These are phyloP conservation scores for Garcia nutans DNA, from an alignment of 345 rosid species.

Conservation along the genomic window DNA sequence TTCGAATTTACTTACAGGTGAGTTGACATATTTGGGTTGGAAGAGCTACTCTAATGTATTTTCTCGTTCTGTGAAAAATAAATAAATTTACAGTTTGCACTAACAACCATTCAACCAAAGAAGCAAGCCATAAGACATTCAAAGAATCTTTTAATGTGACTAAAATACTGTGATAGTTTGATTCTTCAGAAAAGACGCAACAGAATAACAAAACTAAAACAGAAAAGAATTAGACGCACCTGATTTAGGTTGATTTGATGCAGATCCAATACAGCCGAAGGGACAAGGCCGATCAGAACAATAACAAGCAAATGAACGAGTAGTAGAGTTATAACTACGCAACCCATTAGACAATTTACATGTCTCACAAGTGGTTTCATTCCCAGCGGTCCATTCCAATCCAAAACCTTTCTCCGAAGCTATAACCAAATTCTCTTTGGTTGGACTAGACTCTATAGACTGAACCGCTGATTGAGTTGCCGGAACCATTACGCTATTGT, in stretches of 20 bases:
- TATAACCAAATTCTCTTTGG: background rate
- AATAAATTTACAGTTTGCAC: too few relatives aligned
- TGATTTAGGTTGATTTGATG: background rate
- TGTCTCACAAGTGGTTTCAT: background rate
- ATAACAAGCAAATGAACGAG: slow-evolving; percentile 28
- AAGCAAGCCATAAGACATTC: too few relatives aligned
- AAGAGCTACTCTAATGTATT: too few relatives aligned
- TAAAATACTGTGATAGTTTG: too few relatives aligned
- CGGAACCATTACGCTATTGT: slow-evolving; percentile 12
- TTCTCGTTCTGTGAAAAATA: too few relatives aligned
- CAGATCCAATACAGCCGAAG: background rate
- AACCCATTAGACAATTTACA: slow-evolving; percentile 27
- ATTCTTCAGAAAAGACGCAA: too few relatives aligned
- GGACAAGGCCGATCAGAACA: background rate
- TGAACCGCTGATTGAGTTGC: background rate
- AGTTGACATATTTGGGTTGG: too few relatives aligned
- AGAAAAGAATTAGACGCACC: background rate
- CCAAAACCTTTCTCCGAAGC: slow-evolving; percentile 31
- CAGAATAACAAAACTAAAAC: too few relatives aligned
- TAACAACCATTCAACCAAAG: too few relatives aligned
- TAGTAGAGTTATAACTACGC: slow-evolving; percentile 27
- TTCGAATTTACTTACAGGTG: too few relatives aligned
- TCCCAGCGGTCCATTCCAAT: slow-evolving; percentile 14
- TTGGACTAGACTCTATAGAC: accelerated
- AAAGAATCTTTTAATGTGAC: too few relatives aligned